Conservation (phyloP, 2,329 filamentous ascomycete species). For the Fusarium secorum region DNA sequence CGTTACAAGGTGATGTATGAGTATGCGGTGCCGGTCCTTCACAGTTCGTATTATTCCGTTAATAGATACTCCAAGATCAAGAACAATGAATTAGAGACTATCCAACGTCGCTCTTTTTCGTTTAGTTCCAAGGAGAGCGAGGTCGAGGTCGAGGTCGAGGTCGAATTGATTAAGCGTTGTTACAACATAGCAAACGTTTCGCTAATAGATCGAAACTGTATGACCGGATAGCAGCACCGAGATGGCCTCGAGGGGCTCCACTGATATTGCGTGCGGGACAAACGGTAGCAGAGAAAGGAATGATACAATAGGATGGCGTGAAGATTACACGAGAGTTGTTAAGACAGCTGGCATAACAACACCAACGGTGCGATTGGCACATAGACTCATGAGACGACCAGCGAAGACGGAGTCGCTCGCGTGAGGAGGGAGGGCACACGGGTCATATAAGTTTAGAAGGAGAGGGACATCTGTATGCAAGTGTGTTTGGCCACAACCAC, state of each 20-base stretch:
- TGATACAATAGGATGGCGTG: not conserved
- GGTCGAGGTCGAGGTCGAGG: not conserved
- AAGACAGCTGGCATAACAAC: slow-evolving; percentile 15
- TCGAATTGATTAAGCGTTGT: not conserved
- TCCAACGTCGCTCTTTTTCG: not conserved
- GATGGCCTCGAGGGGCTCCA: slow-evolving; percentile 14
- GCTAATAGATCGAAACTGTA: slow-evolving; percentile 6
- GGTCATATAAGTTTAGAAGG: slow-evolving; percentile 44
- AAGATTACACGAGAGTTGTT: slow-evolving; percentile 24
- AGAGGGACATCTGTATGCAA: slow-evolving; percentile 21
- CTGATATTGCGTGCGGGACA: slow-evolving; percentile 1
- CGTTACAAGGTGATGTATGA: not conserved
- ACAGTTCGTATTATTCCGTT: not conserved
- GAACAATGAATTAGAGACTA: not conserved
- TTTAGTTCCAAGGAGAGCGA: not conserved
- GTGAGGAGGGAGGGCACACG: slow-evolving; percentile 38
- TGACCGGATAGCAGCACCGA: slow-evolving; percentile 9
- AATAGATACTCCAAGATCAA: not conserved
- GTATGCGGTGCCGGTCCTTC: slow-evolving; percentile 13
- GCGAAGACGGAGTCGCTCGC: slow-evolving; percentile 21
- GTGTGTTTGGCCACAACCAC: slow-evolving; percentile 23
- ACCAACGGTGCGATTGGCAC: slow-evolving; percentile 17
- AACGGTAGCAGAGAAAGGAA: slow-evolving; percentile 12
- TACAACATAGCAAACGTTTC: slow-evolving; percentile 8
- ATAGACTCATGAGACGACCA: slow-evolving; percentile 24